Base-by-base conservation (phyloP, 2,329 filamentous ascomycete species). In the Dactylellina leptospora region DNA sequence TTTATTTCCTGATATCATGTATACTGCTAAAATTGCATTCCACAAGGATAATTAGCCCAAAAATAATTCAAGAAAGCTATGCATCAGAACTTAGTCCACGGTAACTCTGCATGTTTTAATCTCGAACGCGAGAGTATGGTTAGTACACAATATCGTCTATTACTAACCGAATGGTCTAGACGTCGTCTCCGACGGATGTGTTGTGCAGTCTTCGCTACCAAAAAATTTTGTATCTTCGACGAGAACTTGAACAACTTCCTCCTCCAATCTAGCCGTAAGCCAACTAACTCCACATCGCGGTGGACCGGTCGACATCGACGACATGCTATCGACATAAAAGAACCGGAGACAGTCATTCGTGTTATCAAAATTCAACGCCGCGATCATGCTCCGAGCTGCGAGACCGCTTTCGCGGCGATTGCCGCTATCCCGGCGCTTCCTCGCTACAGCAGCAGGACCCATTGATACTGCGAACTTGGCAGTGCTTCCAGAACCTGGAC, bases 401-500 rank as follows among this genome's bases (percentile, higher is more conserved):
- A 36, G 56, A 9, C 38, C 56, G 16, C 40, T 62, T 8, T 56
- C 38, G 5, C 56, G 73, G 58, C 76, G 76, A 4, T 47, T 60
- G 45, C 40, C 54, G 40, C 42, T 45, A 30, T 36, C 58, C n/a
- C 59, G 56, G 11, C 66, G 80, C 62, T 77, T 76, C 55, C 84
- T 84, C 79, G 84, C 86, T 13, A 62, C 58, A 55, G 47, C 45
- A 22, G 18, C 63, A 16, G 16, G 54, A 23, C 36, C 48, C 11
- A 74, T 73, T 76, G 89, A 90, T 53, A 87, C 93, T 48, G 92
- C 91, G 16, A 89, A 92, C 78, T 83, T 95, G 74, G 85, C 88
- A 58, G 86, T 86, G 77, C 90, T 90, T 76, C 92, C 93, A 4
- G 88, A 87, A 74, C 85, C 90, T 0, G 95, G 95, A 78, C 89